These are phyloP conservation scores for Yamadazyma oceani DNA, from an alignment of 1,139 yeast species.

Conservation along the genomic window DNA sequence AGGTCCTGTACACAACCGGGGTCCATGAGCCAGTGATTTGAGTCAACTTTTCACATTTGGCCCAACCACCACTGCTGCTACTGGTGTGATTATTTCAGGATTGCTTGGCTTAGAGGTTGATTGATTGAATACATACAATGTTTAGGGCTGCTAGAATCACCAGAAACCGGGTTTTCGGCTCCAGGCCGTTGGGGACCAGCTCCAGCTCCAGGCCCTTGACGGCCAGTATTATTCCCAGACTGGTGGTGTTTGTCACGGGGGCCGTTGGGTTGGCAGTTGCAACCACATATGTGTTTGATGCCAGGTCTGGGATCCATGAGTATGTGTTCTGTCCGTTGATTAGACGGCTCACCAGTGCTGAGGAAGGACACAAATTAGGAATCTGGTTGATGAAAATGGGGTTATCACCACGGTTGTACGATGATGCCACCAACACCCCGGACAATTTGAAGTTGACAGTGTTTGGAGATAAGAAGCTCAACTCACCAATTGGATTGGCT, in stretches of 20 bases:
- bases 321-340: slow-evolving; percentile 75
- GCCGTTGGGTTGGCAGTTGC: slow-evolving; percentile 28
- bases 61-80: no score
- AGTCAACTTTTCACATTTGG: no score
- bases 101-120: no score
- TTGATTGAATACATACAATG: no score
- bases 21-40: no score
- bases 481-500: slow-evolving; percentile 87
- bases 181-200: no score
- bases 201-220: background rate
- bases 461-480: slow-evolving; percentile 58
- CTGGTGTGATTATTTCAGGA: slow-evolving; percentile 1
- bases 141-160: no score
- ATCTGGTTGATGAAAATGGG: slow-evolving; percentile 69
- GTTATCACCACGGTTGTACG: slow-evolving; percentile 58
- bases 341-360: slow-evolving; percentile 75
- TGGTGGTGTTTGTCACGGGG: slow-evolving; percentile 25
- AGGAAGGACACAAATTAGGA: slow-evolving; percentile 79
- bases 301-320: slow-evolving; percentile 82
- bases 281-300: slow-evolving; percentile 56
- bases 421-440: slow-evolving; percentile 38
- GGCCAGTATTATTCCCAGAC: slow-evolving; percentile 28
- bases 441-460: slow-evolving; percentile 57
- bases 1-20: no score
- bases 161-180: no score